Evolutionary conservation across 352 stramenopile genomes (phyloP), one percentile per base, ranked within the genome.

Genomic region (Phytophthora constricta): DNA sequence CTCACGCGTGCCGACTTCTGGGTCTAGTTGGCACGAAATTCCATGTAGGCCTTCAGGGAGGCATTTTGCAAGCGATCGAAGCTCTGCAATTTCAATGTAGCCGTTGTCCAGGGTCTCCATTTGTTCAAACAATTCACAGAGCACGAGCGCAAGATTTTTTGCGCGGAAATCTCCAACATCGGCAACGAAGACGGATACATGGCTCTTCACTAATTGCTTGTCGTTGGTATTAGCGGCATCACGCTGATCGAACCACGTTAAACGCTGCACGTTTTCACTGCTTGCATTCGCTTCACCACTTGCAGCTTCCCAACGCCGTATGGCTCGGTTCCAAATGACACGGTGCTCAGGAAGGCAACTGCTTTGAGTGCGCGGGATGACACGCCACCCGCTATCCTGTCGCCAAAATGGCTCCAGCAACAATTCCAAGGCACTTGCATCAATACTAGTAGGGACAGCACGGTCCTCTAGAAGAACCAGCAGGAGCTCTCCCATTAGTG

Each of bases 91-190:
- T 4, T 91, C 85, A 16, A 91, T 77, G 57, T 87, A 85, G 3
- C 75, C 80, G 34, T 77, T 84, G 41, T 91, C 85, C 4, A 72
- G 51, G 0, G 75, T 62, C 55, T 93, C 85, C 78, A 91, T 86
- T n/a, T 74, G 67, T 48, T 93, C 85, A 42, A 93, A 90, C 33
- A 93, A 56, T 26, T 86, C 79, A 23, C 83, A 93, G 2, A 92
- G 53, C 17, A 82, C 48, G 28, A 88, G 56, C 1, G 63, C 58
- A 13, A 84, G 61, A 0, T 45, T 51, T 51, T 90, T 87, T 0
- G 58, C 39, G 17, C 82, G 79, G 46, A 78, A 76, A 7, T 58
- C 57, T 20, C 68, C 63, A 16, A 76, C 68, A 10, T 70, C 48
- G 11, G n/a, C 16, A 10, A 19, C 33, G 0, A 76, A 31, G 4